Base-by-base conservation (phyloP, 768 basidiomycete genomes). In the Clitopilus hobsonii region DNA sequence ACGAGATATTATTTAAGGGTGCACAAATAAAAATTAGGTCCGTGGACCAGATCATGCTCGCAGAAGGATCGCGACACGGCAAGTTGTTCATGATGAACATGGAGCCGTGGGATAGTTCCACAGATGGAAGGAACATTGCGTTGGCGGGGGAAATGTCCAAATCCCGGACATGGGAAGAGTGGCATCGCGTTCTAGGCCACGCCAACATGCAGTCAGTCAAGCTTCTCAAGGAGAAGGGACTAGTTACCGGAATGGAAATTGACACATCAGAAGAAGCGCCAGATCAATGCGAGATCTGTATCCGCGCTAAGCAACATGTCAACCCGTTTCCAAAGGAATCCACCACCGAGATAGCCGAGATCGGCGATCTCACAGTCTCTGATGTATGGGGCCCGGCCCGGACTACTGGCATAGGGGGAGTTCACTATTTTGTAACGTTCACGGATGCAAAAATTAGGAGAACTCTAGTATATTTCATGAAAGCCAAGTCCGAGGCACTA, bases 291-390 rank as follows among this genome's bases (percentile, higher is more conserved):
- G 59, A 66, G 47, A 61, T 64, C 13, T 77, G 73, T 57, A 63
- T 74, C 45, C 55, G 67, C 29, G 70, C 69, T 0, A 76, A 77
- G 53, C 60, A 65, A 8, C 65, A 68, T 16, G 61, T 65, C 6
- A 52, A 51, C 3, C 56, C 67, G 1, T 70, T 71, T 49, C 74
- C 72, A 28, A 60, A 66, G 20, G 60, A 68, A 51, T 64, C 71
- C 24, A 54, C 57, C 10, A 54, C 54, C 29, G 32, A 55, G 49
- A 59, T 61, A 52, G 56, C 54, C 3, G 51, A 52, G n/a, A 36
- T 38, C 28, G n/a, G 51, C 13, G 16, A 38, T 32, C 48, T 52
- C 52, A 16, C 30, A 22, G 2, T 24, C 30, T 1, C 30, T 5
- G 36, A 38, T 11, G 14, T 52, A 26, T 36, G 48, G 56, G 16